Evolutionary conservation across 768 basidiomycete genomes (phyloP).

Genomic region (Dentipellis sp.): DNA sequence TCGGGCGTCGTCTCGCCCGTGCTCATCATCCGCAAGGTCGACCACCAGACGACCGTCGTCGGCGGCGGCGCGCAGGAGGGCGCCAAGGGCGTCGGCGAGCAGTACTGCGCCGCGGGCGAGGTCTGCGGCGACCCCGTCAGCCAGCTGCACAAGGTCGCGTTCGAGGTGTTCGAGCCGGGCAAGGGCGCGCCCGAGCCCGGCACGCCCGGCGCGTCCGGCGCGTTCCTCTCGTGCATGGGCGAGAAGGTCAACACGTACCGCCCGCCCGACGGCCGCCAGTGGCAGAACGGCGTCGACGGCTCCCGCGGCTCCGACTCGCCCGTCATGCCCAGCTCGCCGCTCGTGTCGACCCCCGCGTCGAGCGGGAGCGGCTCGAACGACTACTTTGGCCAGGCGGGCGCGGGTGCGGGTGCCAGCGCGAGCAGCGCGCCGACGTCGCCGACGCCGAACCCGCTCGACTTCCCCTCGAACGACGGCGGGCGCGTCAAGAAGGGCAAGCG

Average conservation of each 20-base stretch:
- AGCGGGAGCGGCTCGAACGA: slow-evolving; percentile 39
- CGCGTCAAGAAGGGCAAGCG: slow-evolving; percentile 76
- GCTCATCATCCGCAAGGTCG: slow-evolving; percentile 89
- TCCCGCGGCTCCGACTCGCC: slow-evolving; percentile 37
- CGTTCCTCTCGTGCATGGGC: slow-evolving; percentile 86
- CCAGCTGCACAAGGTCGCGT: slow-evolving; percentile 92
- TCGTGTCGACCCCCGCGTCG: slow-evolving; percentile 53
- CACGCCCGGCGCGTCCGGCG: slow-evolving; percentile 68
- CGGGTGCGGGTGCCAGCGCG: slow-evolving; percentile 25
- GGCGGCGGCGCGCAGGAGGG: slow-evolving; percentile 89
- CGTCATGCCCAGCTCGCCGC: slow-evolving; percentile 59
- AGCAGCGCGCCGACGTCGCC: slow-evolving; percentile 67
- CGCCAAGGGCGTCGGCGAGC: slow-evolving; percentile 75
- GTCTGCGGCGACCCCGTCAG: slow-evolving; percentile 91
- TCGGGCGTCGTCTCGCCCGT: slow-evolving; percentile 93
- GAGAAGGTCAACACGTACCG: slow-evolving; percentile 90
- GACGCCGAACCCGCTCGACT: slow-evolving; percentile 44
- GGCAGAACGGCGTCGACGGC: slow-evolving; percentile 28
- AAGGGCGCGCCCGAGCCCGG: slow-evolving; percentile 68
- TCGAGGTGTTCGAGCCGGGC: slow-evolving; percentile 74
- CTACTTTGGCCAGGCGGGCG: slow-evolving; percentile 42
- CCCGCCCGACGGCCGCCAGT: slow-evolving; percentile 73
- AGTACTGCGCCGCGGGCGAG: slow-evolving; percentile 77
- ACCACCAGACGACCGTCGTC: slow-evolving; percentile 81
- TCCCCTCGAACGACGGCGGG: slow-evolving; percentile 74